These are phyloP conservation scores for Stagonosporopsis tanaceti DNA, from an alignment of 2,329 filamentous ascomycete genomes.

Conservation along the genomic window DNA sequence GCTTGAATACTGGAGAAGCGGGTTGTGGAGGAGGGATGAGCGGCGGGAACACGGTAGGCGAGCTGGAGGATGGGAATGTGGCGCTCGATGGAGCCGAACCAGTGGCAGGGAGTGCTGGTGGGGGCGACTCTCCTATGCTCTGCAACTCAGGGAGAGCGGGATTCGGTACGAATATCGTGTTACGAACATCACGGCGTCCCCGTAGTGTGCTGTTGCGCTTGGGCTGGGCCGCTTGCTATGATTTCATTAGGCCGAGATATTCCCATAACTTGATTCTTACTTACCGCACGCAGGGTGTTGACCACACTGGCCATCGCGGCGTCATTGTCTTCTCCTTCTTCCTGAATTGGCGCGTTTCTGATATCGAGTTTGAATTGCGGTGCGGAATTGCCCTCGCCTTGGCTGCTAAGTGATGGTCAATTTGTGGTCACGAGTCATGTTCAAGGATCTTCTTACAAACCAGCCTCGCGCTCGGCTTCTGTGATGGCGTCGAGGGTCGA, in stretches of 20 bases:
- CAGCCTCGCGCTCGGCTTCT: slow-evolving; percentile 73
- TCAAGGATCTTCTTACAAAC: slow-evolving; percentile 37
- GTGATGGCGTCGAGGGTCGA: slow-evolving; percentile 68
- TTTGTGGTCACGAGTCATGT: background rate
- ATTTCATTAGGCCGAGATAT: slow-evolving; percentile 26
- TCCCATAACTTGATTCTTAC: slow-evolving; percentile 22
- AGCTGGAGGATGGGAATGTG: slow-evolving; percentile 21
- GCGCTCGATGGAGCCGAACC: slow-evolving; percentile 23
- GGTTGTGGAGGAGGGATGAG: slow-evolving; percentile 42
- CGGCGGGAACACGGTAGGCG: slow-evolving; percentile 23
- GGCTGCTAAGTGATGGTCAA: slow-evolving; percentile 24
- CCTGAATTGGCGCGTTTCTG: slow-evolving; percentile 76
- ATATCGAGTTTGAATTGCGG: slow-evolving; percentile 81
- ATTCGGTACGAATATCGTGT: slow-evolving; percentile 81
- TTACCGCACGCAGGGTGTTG: slow-evolving; percentile 70
- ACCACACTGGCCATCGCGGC: slow-evolving; percentile 79
- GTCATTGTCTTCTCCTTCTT: slow-evolving; percentile 77
- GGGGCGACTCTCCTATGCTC: slow-evolving; percentile 47
- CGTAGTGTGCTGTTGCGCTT: slow-evolving; percentile 74
- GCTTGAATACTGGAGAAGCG: slow-evolving; percentile 47
- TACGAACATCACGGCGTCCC: slow-evolving; percentile 88
- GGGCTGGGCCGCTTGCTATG: slow-evolving; percentile 64
- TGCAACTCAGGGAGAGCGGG: slow-evolving; percentile 49
- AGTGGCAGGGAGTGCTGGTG: slow-evolving; percentile 30
- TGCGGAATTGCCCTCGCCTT: slow-evolving; percentile 35